These are phyloP conservation scores for Schizonepeta tenuifolia DNA, from an alignment of 257 asterid genomes.

Conservation along the genomic window DNA sequence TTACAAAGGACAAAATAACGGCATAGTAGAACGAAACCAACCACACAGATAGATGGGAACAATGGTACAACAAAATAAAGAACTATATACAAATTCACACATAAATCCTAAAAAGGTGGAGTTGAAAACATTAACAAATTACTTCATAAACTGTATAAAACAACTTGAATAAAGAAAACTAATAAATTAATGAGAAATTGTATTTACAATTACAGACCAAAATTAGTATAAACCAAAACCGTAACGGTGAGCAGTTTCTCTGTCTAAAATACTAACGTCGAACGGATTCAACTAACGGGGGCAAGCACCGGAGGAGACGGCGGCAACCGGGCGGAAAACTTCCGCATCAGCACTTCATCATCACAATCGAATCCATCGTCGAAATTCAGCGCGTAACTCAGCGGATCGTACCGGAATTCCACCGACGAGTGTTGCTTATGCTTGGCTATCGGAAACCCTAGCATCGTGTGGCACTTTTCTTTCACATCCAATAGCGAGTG, in stretches of 20 bases:
- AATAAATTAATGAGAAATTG: not conserved
- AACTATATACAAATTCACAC: no score
- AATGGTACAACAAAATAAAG: no score
- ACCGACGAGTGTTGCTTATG: conserved; percentile 52
- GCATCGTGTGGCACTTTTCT: conserved; percentile 51
- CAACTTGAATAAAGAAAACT: not conserved
- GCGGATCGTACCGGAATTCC: conserved; percentile 72
- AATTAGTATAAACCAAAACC: conserved; percentile 9
- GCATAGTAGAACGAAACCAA: no score
- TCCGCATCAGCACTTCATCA: conserved; percentile 52
- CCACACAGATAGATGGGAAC: no score
- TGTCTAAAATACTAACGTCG: not conserved
- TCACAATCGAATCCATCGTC: conserved; percentile 57
- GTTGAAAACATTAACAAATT: no score
- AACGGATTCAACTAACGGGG: conserved; percentile 31
- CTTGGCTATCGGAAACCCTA: conserved; percentile 42
- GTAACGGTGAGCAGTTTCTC: conserved; percentile 6
- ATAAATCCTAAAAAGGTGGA: no score
- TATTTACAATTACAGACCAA: not conserved
- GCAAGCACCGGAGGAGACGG: conserved; percentile 46
- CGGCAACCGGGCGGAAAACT: conserved; percentile 63
- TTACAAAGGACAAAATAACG: no score
- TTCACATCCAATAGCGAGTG: conserved; percentile 47
- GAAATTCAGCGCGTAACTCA: conserved; percentile 76
- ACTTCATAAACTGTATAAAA: no score